Base-by-base conservation (phyloP, 2,329 filamentous ascomycete species). In the Fusarium falciforme region DNA sequence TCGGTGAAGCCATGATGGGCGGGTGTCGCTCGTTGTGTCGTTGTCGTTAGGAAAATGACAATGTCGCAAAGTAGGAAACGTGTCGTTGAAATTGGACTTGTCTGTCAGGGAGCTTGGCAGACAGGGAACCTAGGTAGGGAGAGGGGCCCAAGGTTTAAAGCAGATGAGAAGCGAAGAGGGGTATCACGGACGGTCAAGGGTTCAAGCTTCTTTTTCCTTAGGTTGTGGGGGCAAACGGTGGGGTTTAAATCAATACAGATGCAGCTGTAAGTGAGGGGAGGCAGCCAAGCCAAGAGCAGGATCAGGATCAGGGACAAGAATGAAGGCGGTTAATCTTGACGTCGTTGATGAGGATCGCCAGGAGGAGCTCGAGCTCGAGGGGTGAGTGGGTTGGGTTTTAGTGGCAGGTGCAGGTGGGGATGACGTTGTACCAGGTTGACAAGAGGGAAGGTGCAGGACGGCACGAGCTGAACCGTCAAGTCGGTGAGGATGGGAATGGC, bases 1-100 rank as follows among this genome's bases (percentile, higher is more conserved):
- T 79, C 20, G 82, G 80, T 49, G 82, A 83, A 25, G 75, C 69
- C 80, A 82, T 80, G 55, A 31, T 76, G 60, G 35, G 52, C 40
- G 55, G 52, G 40, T 71, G 16, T 40, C 12, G 29, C 49, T 40
- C 17, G 52, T 42, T 44, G 20, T 61, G 42, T 64, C 36, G 49
- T 38, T 61, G 40, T 61, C 31, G 49, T 42, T 61, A 40, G 6
- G 47, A 60, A 35, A 22, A 31, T 20, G 38, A 54, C 59, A 42
- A 66, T 59, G 54, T 36, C 54, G 36, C 61, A 31, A 47, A n/a
- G 63, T 29, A 67, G 65, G 42, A 71, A 70, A 67, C 59, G 59
- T 58, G 35, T 55, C 40, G 68, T 64, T 68, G 71, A 65, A 55
- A 57, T 74, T 74, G 31, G 49, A 69, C 49, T 72, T 62, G 40